Evolutionary conservation across 768 basidiomycete genomes (phyloP).

Genomic region (Suillus cothurnatus): DNA sequence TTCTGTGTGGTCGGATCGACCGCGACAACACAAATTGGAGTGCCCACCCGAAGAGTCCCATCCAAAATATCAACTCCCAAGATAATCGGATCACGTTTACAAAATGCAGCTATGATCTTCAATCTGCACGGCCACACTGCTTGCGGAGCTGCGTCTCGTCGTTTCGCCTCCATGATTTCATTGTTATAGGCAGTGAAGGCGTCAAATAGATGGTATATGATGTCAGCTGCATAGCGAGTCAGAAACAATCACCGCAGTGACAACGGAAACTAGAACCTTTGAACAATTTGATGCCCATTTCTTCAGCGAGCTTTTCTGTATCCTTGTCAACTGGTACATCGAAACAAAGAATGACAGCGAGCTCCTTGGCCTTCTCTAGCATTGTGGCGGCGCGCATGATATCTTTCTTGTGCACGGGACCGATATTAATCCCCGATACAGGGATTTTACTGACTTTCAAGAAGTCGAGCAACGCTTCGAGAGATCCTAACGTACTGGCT

Average conservation of each 20-base stretch:
- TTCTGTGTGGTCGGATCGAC: conserved; percentile 85
- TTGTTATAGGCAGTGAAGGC: conserved; percentile 93
- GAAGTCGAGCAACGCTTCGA: conserved; percentile 97
- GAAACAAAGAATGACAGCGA: conserved; percentile 95
- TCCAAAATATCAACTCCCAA: conserved; percentile 96
- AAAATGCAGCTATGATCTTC: conserved; percentile 91
- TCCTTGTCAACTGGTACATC: conserved; percentile 95
- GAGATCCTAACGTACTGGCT: conserved; percentile 93
- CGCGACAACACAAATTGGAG: conserved; percentile 94
- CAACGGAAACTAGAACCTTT: conserved; percentile 62
- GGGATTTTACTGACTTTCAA: conserved; percentile 94
- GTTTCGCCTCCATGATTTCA: conserved; percentile 91
- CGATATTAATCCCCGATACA: conserved; percentile 96
- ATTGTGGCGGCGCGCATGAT: conserved; percentile 91
- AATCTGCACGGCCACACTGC: conserved; percentile 97
- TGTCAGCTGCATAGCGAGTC: conserved; percentile 69
- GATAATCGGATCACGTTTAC: conserved; percentile 97
- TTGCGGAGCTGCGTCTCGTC: conserved; percentile 87
- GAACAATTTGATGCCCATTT: conserved; percentile 93
- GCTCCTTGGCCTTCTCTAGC: conserved; percentile 95
- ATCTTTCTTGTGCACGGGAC: conserved; percentile 94
- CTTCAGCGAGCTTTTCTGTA: conserved; percentile 87
- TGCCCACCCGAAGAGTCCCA: conserved; percentile 87
- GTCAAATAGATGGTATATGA: conserved; percentile 98
- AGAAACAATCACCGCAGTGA: background rate